Evolutionary conservation across 257 asterid species (phyloP), one percentile per base, ranked within the genome.

Genomic region (Apocynum venetum): DNA sequence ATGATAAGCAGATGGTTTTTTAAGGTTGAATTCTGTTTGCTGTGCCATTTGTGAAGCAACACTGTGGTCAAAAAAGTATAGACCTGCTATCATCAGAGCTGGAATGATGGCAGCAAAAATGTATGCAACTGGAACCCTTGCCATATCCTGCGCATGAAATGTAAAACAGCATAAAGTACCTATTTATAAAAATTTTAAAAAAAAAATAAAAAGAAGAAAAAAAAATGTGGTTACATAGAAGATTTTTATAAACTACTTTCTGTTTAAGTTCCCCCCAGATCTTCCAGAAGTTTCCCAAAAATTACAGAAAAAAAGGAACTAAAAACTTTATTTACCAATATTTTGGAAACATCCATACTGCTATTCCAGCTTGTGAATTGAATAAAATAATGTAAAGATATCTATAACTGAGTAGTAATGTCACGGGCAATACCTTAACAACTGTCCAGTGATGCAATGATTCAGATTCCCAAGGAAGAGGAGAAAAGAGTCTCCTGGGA

Each of bases 11-110:
- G 96, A 52, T 72, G 98, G 97, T 48, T 90, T 93, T 86, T 93
- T 91, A 77, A 93, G 94, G 80, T 93, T 93, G 82, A 91, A 93
- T 82, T 93, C 98, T 80, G 83, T 82, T 67, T 90, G 98, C 80
- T 93, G 98, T 65, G 98, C 97, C 92, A 91, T 64, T 80, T 91
- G 95, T 72, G 98, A 80, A 85, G 98, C 97, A 46, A 93, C 98
- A 79, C 98, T 91, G 79, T 92, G 98, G 79, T 93, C 98, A 11
- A 93, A 93, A 65, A 93, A 93, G 88, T 93, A 93, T 74, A 93
- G 80, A 36, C 96, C 97, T 19, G 96, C 97, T 46, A 93, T 90
- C 98, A 91, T 93, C 43, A 88, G 19, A 56, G 97, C 98, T n/a
- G 98, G 98, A 82, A 93, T 71, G 19, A 89, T 44, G 60, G 97